Conservation (phyloP, 2,329 filamentous ascomycete genomes). For the Colletotrichum tofieldiae region DNA sequence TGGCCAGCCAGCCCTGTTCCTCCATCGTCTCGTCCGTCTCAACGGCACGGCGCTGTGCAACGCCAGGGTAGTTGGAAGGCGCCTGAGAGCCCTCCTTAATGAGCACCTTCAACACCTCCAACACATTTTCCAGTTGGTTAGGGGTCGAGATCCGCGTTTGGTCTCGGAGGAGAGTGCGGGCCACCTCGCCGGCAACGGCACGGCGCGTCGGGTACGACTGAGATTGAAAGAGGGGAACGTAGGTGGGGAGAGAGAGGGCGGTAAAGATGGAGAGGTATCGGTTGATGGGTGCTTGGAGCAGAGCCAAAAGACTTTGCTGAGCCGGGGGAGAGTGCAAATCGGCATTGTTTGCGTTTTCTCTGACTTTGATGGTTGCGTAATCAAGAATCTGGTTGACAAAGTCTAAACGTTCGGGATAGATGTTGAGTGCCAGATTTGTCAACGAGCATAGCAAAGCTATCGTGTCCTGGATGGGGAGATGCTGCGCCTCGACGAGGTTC, state of each 20-base stretch:
- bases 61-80: conserved; percentile 86
- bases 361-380: conserved; percentile 89
- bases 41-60: conserved; percentile 79
- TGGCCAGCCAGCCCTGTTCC: conserved; percentile 96
- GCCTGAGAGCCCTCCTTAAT: conserved; percentile 93
- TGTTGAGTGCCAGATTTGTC: conserved; percentile 93
- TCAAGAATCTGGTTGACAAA: conserved; percentile 95
- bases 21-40: conserved; percentile 99
- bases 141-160: conserved; percentile 84
- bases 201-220: conserved; percentile 94
- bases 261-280: conserved; percentile 96
- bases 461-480: conserved; percentile 93
- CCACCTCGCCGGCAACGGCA: conserved; percentile 91
- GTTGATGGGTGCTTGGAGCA: conserved; percentile 92
- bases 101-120: conserved; percentile 90
- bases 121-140: conserved; percentile 87
- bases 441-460: conserved; percentile 95
- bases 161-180: conserved; percentile 85
- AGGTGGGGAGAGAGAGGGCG: conserved; percentile 92
- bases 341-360: conserved; percentile 93
- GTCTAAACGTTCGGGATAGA: conserved; percentile 92
- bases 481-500: conserved; percentile 91
- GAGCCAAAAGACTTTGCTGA: conserved; percentile 89
- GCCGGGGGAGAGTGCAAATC: conserved; percentile 91
- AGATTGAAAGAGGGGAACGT: conserved; percentile 89